Percentiles rank a stretch among this genome's conserved stretches.
Evolutionary conservation across 257 asterid species (phyloP).

Genomic region (Oldenlandia corymbosa): DNA sequence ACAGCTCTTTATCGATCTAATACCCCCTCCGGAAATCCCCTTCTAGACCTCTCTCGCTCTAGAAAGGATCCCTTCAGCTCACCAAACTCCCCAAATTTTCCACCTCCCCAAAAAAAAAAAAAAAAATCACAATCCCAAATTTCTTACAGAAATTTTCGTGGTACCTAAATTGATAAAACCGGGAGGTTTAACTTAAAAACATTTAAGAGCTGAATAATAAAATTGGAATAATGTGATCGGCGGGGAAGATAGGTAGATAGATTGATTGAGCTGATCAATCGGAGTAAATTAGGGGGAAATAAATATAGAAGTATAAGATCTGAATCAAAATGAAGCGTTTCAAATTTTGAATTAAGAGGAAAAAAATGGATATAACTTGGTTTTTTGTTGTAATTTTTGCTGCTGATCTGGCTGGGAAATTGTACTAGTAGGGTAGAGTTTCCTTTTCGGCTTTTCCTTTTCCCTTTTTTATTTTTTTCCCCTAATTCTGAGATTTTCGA

Average conservation of each 20-base stretch:
- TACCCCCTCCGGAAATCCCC: conserved; percentile 39
- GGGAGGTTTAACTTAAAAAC: neutral
- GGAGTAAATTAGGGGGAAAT: conserved; percentile 33
- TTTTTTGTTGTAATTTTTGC: neutral
- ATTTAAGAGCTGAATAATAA: neutral
- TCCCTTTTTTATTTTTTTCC: neutral
- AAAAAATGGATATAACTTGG: conserved; percentile 12
- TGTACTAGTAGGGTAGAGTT: neutral
- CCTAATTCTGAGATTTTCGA: too few relatives aligned
- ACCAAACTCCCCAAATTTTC: conserved; percentile 9
- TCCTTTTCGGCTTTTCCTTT: neutral
- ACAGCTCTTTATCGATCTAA: conserved; percentile 27
- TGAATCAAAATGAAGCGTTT: conserved; percentile 22
- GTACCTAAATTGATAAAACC: neutral
- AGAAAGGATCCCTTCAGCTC: conserved; percentile 62
- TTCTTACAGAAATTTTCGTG: neutral
- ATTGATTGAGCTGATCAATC: conserved; percentile 31
- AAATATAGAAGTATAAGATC: conserved; percentile 45
- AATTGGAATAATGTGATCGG: conserved; percentile 20
- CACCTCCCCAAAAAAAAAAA: neutral
- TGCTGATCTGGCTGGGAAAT: conserved; percentile 20
- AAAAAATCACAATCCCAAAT: neutral
- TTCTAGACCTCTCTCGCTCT: conserved; percentile 15
- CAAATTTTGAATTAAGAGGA: conserved; percentile 20
- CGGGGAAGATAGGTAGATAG: conserved; percentile 8